Conservation (phyloP, 129 eudicot species). For the carrot (Daucus carota) region DNA sequence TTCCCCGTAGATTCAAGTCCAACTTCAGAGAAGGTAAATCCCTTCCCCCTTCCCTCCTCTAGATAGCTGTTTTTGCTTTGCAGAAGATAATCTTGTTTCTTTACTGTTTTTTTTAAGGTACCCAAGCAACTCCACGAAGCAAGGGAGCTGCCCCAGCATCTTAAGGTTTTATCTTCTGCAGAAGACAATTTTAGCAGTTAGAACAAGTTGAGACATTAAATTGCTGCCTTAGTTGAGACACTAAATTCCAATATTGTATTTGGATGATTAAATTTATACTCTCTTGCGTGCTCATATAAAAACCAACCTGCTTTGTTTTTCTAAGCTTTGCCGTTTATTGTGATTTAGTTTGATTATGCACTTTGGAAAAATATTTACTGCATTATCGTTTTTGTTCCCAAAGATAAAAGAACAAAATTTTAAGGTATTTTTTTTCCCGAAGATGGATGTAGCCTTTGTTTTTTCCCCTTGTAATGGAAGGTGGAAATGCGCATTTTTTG, state of each 20-base stretch:
- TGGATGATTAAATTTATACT: not conserved
- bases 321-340: not conserved
- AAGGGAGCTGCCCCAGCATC: constrained; percentile 44
- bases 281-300: not conserved
- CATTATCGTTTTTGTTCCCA: not conserved
- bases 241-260: not conserved
- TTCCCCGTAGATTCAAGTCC: constrained; percentile 67
- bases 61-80: not conserved
- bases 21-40: constrained; percentile 54
- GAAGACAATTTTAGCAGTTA: not conserved
- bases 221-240: not conserved
- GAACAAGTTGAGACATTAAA: not conserved
- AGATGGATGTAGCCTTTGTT: too few species aligned
- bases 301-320: not conserved
- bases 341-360: not conserved
- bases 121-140: constrained; percentile 68
- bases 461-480: too few species aligned
- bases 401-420: too few species aligned
- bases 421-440: too few species aligned
- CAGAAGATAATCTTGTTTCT: not conserved
- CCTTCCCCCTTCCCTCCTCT: not conserved
- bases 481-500: too few species aligned
- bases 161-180: constrained; percentile 8
- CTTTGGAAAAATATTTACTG: not conserved
- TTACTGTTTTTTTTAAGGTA: constrained; percentile 24